Base-by-base conservation (phyloP, 495 filamentous ascomycete genomes). In the Parathielavia hyrcaniae region DNA sequence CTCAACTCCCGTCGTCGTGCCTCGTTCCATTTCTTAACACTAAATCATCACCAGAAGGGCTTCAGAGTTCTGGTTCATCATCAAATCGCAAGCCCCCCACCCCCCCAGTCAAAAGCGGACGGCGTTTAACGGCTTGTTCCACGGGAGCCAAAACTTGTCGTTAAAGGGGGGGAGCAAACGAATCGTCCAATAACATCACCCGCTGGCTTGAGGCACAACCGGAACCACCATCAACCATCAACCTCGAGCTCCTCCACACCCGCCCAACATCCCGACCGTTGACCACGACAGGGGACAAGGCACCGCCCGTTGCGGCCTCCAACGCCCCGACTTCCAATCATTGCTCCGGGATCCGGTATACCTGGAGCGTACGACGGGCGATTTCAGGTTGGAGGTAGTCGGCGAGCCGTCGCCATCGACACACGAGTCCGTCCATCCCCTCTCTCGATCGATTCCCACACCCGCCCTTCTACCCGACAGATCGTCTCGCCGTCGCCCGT, bases 101-200 rank as follows among this genome's bases (percentile, higher is more conserved):
- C n/a, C 22, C 9, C 48, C n/a, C 47, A 26, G 17, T 35, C 7
- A 20, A 45, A 45, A 10, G 32, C 19, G n/a, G 22, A 19, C 23
- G 50, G 39, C 35, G 11, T 20, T 45, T 26, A 8, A 20, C 52
- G 52, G 39, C 40, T 44, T 30, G 39, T 44, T 30, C 26, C 51
- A 52, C 46, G 16, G 36, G 49, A 52, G 22, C 39, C 22, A 39
- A 52, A 52, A 52, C 23, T 52, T 52, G 35, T 52, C 16, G 58
- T 61, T 58, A 61, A 30, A 30, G 26, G 26, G 54, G n/a, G 61
- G 60, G 60, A 53, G 7, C 36, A 36, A 30, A 17, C 44, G 50
- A 56, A n/a, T 48, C 54, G 52, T 48, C 59, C 58, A 64, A 66
- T 64, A 64, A 61, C 66, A 62, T 67, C 66, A 68, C 64, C 53